Base-by-base conservation (phyloP, 2,329 filamentous ascomycete genomes). In the Aspergillus pseudoglaucus region DNA sequence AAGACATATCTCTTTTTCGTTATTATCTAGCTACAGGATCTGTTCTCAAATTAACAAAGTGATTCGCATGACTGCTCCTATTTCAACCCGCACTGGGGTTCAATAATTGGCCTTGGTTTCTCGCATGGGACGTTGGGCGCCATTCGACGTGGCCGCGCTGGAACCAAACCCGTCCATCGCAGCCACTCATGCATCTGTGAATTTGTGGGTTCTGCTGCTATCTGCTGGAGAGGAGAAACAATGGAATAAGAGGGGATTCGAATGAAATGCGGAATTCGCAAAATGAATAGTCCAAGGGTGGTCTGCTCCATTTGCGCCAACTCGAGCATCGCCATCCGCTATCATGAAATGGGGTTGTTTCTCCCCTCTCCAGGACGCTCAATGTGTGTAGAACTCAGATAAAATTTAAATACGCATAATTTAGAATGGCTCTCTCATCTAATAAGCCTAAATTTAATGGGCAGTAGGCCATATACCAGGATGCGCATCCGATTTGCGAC, bases 111-210 rank as follows among this genome's bases (percentile, higher is more conserved):
- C 37, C 10, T 20, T 20, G 37, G 37, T 39, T 35, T 39, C 15
- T 39, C 37, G 15, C 17, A 18, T 20, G 17, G 37, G 37, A 49
- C 50, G 47, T 50, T 55, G 51, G 50, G 51, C 48, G 51, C 55
- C 54, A 54, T 58, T 61, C 59, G 61, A 64, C 61, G 61, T 63
- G 61, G 61, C 61, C 60, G 52, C 54, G 60, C 57, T 59, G 58
- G 50, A 51, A 52, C 55, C 56, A 35, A 39, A 39, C 37, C 37
- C 17, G 37, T 39, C 37, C 52, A 47, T 52, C 45, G 40, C 49
- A 50, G 50, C 53, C 53, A 54, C 46, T 57, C 49, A 57, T 53
- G 44, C 52, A 10, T 8, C 50, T 52, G 50, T 55, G n/a, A 41
- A 18, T 25, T 47, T 47, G 37, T 40, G 41, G 41, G 35, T 40